phyloP scores from a whole-genome alignment of 2,329 filamentous ascomycete genomes.

The Phaeosphaeriaceae sp. region DNA sequence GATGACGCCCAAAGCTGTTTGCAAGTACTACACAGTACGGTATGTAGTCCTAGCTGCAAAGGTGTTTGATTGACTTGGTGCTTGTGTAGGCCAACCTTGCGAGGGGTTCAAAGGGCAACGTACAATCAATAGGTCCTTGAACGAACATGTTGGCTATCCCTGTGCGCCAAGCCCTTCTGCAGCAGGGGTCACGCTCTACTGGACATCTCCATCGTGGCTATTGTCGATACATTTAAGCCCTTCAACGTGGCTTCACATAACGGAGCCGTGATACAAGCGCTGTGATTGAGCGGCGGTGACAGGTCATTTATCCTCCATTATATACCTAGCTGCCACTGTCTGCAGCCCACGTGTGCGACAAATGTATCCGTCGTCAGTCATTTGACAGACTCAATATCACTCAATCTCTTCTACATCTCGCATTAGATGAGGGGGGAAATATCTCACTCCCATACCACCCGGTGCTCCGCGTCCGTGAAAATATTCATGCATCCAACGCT shows the following conservation, averaged over 20 bases:
- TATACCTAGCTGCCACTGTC: too few relatives aligned
- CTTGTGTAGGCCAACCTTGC: slow-evolving; percentile 1
- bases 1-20: slow-evolving; percentile 1
- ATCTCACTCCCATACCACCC: background rate
- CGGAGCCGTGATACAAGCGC: too few relatives aligned
- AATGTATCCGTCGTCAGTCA: background rate
- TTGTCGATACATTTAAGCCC: too few relatives aligned
- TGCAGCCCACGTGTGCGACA: too few relatives aligned
- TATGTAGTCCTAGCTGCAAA: background rate
- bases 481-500: slow-evolving; percentile 4
- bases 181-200: slow-evolving; percentile 5
- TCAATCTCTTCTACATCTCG: background rate
- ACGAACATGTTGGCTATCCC: slow-evolving; percentile 9
- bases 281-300: too few relatives aligned
- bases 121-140: slow-evolving; percentile 8
- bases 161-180: slow-evolving; percentile 12
- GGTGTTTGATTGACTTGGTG: too few relatives aligned
- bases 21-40: background rate
- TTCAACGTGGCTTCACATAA: too few relatives aligned
- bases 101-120: slow-evolving; percentile 5
- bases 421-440: too few relatives aligned
- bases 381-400: background rate
- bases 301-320: too few relatives aligned
- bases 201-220: too few relatives aligned
- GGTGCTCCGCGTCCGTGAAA: slow-evolving; percentile 11